Base-by-base conservation (phyloP, 768 basidiomycete species). In the Dacryopinax spathularia region DNA sequence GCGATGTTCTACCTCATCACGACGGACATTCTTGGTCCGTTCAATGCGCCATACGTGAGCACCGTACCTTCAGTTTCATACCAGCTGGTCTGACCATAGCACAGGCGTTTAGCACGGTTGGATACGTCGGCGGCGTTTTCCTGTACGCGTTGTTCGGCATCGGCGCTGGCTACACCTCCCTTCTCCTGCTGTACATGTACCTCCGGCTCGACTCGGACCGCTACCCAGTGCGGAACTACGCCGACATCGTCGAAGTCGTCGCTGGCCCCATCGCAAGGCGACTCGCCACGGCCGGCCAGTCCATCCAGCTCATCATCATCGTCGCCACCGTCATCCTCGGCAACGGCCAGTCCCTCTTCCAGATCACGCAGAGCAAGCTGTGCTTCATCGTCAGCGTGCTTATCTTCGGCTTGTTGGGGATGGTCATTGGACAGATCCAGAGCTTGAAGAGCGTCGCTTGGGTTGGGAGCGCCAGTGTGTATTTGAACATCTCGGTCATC, bases 371-470 rank as follows among this genome's bases (percentile, higher is more conserved):
- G 36, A 75, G 76, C 64, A 75, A 64, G 18, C 62, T 69, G 12
- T 69, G 68, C 63, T 85, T 85, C 71, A 74, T 77, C 29, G 76
- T 83, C 3, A 79, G 79, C 64, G 82, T 84, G 61, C 68, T 85
- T 25, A 79, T 85, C 25, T 85, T 82, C 81, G 76, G 77, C 2
- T 18, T 84, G 7, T 67, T 77, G 33, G 84, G 84, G 0, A 80
- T 84, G 76, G 62, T 79, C 15, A 72, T 84, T 62, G 83, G 83
- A 16, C 83, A 85, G 65, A 81, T 85, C 61, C 76, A 83, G 33
- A 81, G 82, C 0, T 70, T 85, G 20, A 79, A 79, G 74, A 76
- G 72, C 66, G 83, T 79, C 65, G 77, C 78, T 18, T 76, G 73
- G 73, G 67, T 85, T 37, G 82, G 83, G 1, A 82, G 84, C 65